Percentiles rank a stretch among this genome's conserved stretches.
phyloP scores from a whole-genome alignment of 495 filamentous ascomycete species.

The Neurospora sp. region DNA sequence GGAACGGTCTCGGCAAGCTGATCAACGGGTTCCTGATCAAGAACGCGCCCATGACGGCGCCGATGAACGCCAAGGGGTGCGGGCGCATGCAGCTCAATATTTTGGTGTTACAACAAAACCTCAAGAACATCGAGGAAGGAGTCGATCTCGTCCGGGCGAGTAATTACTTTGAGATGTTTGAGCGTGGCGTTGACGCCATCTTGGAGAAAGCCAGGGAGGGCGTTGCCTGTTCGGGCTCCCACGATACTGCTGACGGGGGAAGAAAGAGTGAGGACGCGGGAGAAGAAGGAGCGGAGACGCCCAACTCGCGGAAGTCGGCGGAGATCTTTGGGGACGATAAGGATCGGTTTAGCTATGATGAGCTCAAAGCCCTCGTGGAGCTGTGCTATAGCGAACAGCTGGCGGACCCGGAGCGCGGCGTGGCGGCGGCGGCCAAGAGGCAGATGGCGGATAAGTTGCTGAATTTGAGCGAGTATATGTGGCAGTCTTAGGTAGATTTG shows the following conservation, averaged over 20 bases:
- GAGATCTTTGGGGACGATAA: conserved; percentile 23
- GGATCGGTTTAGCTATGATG: conserved; percentile 63
- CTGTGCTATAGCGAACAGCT: conserved; percentile 77
- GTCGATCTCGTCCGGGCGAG: conserved; percentile 59
- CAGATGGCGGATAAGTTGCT: conserved; percentile 65
- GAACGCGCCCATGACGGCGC: conserved; percentile 34
- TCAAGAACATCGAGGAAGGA: conserved; percentile 79
- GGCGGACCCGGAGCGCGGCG: conserved; percentile 60
- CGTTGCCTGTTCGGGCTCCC: conserved; percentile 11
- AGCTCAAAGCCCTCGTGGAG: conserved; percentile 74
- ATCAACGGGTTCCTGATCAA: conserved; percentile 34
- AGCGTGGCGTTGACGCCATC: conserved; percentile 61
- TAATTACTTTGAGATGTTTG: conserved; percentile 72
- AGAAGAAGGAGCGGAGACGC: neutral
- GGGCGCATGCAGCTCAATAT: conserved; percentile 82
- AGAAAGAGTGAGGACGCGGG: conserved; percentile 21
- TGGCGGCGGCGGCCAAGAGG: conserved; percentile 61
- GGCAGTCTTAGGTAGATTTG: conserved; percentile 38
- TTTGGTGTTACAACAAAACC: conserved; percentile 85
- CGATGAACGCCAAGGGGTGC: conserved; percentile 52
- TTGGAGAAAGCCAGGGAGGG: conserved; percentile 53
- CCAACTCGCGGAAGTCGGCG: neutral
- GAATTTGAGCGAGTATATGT: conserved; percentile 71
- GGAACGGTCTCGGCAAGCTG: conserved; percentile 50
- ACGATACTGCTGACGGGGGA: conserved; percentile 5